Percentiles rank a stretch among this genome's conserved stretches.
These are phyloP conservation scores for Gnomoniopsis sp. DNA, from an alignment of 2,329 filamentous ascomycete genomes.

Conservation along the genomic window DNA sequence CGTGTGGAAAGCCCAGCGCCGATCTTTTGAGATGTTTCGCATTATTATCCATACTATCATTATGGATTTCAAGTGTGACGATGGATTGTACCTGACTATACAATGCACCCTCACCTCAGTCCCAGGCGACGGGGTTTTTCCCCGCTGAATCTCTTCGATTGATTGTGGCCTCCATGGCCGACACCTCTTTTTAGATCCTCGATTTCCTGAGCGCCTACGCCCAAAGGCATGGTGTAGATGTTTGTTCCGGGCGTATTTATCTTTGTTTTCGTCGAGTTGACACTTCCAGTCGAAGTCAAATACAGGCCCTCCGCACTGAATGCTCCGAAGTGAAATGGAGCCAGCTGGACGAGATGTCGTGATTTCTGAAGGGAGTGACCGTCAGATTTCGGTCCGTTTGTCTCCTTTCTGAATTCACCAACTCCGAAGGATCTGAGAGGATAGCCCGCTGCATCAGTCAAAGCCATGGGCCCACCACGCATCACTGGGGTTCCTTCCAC, in stretches of 20 bases:
- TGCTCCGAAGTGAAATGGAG: constrained; percentile 12
- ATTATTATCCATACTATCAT: too few relatives aligned
- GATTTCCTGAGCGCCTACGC: background rate
- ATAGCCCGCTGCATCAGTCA: constrained; percentile 3
- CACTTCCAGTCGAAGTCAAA: background rate
- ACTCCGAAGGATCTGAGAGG: constrained; percentile 6
- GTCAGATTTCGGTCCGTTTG: background rate
- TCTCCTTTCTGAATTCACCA: constrained; percentile 6
- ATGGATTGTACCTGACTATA: too few relatives aligned
- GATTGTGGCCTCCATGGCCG: too few relatives aligned
- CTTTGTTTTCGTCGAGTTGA: constrained; percentile 21
- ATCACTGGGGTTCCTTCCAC: constrained; percentile 31
- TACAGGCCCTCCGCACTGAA: constrained; percentile 17
- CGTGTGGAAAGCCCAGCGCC: too few relatives aligned
- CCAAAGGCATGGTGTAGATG: background rate
- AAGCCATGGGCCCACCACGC: background rate
- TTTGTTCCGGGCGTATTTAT: constrained; percentile 19
- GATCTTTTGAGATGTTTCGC: too few relatives aligned
- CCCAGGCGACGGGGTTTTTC: background rate
- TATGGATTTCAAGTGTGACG: too few relatives aligned
- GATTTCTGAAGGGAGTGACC: background rate
- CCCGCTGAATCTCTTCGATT: background rate
- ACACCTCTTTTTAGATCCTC: too few relatives aligned
- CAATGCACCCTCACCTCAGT: too few relatives aligned
- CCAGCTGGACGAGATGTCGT: background rate